Evolutionary conservation across 352 stramenopile genomes (phyloP).

Genomic region (Pythium rishiriense): DNA sequence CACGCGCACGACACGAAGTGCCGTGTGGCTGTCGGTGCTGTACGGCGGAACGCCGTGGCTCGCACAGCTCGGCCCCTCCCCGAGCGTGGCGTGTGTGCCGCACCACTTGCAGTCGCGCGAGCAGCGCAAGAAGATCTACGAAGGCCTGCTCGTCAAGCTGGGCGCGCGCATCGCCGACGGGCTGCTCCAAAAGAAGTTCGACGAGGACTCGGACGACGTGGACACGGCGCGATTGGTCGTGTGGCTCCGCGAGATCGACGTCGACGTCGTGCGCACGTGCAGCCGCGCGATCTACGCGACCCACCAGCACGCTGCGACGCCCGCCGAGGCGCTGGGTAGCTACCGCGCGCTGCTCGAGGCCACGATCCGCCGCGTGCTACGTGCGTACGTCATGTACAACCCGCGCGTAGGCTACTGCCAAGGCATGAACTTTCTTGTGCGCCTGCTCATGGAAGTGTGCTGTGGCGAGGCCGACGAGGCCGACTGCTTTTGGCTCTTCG

Average conservation of each 20-base stretch:
- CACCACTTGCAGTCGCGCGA: conserved; percentile 45
- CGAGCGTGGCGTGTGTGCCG: conserved; percentile 12
- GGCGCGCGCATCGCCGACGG: conserved; percentile 40
- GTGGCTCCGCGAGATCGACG: conserved; percentile 83
- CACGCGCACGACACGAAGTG: conserved; percentile 42
- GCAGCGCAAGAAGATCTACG: conserved; percentile 57
- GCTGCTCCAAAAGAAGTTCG: conserved; percentile 22
- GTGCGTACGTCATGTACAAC: conserved; percentile 83
- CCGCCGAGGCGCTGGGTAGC: conserved; percentile 12
- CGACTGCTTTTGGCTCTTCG: conserved; percentile 84
- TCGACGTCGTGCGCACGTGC: conserved; percentile 77
- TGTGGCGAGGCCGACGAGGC: conserved; percentile 54
- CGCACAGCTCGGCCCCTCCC: background rate
- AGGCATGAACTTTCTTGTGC: conserved; percentile 87
- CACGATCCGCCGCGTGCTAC: conserved; percentile 76
- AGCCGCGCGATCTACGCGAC: conserved; percentile 51
- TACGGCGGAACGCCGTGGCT: conserved; percentile 61
- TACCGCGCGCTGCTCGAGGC: conserved; percentile 40
- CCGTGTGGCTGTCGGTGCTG: conserved; percentile 65
- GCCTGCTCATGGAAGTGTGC: conserved; percentile 64
- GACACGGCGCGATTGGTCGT: conserved; percentile 44
- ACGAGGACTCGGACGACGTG: conserved; percentile 55
- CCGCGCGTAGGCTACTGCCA: conserved; percentile 83
- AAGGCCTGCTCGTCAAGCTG: conserved; percentile 63
- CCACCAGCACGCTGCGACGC: conserved; percentile 3